Base-by-base conservation (phyloP, 1,139 yeast species). In the Protomyces lactucae-debilis region DNA sequence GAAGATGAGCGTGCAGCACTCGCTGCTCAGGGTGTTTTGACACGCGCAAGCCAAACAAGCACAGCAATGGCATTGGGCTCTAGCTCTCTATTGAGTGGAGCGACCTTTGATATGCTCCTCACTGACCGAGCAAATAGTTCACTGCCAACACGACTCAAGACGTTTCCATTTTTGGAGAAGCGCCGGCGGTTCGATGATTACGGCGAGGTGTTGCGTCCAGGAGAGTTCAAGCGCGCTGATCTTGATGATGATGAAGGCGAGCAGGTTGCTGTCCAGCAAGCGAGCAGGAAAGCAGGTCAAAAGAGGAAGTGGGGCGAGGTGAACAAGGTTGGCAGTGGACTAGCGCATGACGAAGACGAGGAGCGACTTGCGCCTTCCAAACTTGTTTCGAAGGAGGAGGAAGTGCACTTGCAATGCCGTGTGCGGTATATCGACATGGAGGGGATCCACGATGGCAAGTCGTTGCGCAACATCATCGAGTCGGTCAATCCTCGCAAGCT, bases 391-490 rank as follows among this genome's bases (percentile, higher is more conserved):
- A 65, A 61, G 36, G 60, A 57, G 35, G 64, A 57, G 39, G 56
- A 67, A 14, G 54, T 69, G n/a, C 67, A 63, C 16, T 65, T 68
- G 14, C 78, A 86, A 67, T 91, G 97, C 75, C 86, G 86, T 0
- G 76, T 92, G 23, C 83, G 90, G 6, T 91, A 80, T 73, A 83
- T 93, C 64, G 98, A 93, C 73, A 79, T 92, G 67, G 84, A 92
- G 16, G 97, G 97, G 14, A 76, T 88, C 25, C 95, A 91, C 1
- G 98, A 93, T 72, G 79, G 87, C 67, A 80, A 97, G 68, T 92
- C 98, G 0, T 76, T 91, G 67, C 82, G 86, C 65, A 85, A 89
- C 75, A 88, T 92, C 67, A 80, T 90, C 54, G 89, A 95, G 39
- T 82, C 88, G 1, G 77, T 93, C 64, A 88, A 88, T 70, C 97